phyloP scores from a whole-genome alignment of 2,329 filamentous ascomycete genomes.

The Penicillium capsulatum region DNA sequence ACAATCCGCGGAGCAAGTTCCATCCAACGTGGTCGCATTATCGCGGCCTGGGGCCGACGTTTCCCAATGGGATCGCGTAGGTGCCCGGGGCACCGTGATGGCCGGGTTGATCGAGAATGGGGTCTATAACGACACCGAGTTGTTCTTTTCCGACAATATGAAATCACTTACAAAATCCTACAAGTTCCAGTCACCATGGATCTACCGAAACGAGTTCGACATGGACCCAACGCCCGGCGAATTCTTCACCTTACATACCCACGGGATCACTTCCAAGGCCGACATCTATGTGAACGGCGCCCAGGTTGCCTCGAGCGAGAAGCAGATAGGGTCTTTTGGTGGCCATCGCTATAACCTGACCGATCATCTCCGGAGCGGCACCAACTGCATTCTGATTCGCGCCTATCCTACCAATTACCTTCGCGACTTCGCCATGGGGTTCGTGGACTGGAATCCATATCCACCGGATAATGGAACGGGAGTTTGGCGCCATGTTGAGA shows the following conservation, averaged over 20 bases:
- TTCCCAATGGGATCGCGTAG: conserved; percentile 50
- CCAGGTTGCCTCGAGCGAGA: conserved; percentile 46
- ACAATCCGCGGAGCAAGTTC: conserved; percentile 42
- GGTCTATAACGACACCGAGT: conserved; percentile 49
- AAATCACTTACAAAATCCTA: conserved; percentile 40
- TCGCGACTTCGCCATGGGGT: conserved; percentile 56
- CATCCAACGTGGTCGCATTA: conserved; percentile 36
- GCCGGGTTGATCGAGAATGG: conserved; percentile 53
- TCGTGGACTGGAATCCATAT: conserved; percentile 60
- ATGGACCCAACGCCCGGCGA: conserved; percentile 33
- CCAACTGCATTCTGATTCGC: conserved; percentile 52
- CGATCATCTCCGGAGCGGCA: conserved; percentile 30
- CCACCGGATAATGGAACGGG: conserved; percentile 61
- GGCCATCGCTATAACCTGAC: conserved; percentile 57
- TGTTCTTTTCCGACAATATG: conserved; percentile 56
- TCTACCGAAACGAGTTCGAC: conserved; percentile 54
- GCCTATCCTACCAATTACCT: conserved; percentile 58
- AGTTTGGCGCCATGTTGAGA: conserved; percentile 56
- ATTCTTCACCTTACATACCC: conserved; percentile 53
- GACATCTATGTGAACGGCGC: conserved; percentile 59
- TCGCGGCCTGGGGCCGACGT: conserved; percentile 47
- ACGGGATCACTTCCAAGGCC: conserved; percentile 58
- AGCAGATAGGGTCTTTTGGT: conserved; percentile 55
- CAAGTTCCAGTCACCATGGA: conserved; percentile 54
- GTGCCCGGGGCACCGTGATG: conserved; percentile 54